These are phyloP conservation scores for Argentina anserina DNA, from an alignment of 306 rosid genomes.

Conservation along the genomic window DNA sequence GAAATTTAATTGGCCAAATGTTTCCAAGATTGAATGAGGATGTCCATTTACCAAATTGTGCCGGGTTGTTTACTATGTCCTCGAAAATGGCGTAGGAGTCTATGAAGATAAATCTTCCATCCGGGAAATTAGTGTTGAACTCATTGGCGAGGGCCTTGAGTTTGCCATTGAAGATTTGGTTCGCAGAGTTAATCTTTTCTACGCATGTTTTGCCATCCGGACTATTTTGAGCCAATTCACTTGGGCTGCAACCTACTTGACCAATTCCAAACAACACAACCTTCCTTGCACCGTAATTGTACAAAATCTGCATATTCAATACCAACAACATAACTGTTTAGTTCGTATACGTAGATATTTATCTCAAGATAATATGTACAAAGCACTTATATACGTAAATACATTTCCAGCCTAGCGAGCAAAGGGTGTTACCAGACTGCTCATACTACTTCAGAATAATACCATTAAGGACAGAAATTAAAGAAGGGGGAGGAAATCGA, in stretches of 20 bases:
- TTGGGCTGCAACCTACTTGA: constrained; percentile 87
- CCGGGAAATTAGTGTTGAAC: constrained; percentile 53
- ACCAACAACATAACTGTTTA: neutral
- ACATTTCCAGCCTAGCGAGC: neutral
- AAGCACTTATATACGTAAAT: neutral
- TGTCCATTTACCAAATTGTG: constrained; percentile 52
- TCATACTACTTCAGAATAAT: neutral
- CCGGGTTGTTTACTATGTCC: constrained; percentile 61
- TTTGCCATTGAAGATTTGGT: constrained; percentile 64
- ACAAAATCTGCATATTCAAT: constrained; percentile 39
- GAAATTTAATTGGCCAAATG: neutral
- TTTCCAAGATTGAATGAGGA: neutral
- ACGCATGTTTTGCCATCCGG: constrained; percentile 80
- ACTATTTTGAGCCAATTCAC: constrained; percentile 73
- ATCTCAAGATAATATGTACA: neutral
- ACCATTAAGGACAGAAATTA: neutral
- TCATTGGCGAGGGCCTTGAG: constrained; percentile 61
- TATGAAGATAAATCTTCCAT: constrained; percentile 63
- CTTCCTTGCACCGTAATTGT: constrained; percentile 84
- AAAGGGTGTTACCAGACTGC: neutral
- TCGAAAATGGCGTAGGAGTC: constrained; percentile 71
- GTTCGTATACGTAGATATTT: neutral
- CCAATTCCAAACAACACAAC: constrained; percentile 85
- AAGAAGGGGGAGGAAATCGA: neutral
- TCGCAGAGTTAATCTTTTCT: constrained; percentile 65